Base-by-base conservation (phyloP, 306 rosid species). In the Adenanthera pavonina region DNA sequence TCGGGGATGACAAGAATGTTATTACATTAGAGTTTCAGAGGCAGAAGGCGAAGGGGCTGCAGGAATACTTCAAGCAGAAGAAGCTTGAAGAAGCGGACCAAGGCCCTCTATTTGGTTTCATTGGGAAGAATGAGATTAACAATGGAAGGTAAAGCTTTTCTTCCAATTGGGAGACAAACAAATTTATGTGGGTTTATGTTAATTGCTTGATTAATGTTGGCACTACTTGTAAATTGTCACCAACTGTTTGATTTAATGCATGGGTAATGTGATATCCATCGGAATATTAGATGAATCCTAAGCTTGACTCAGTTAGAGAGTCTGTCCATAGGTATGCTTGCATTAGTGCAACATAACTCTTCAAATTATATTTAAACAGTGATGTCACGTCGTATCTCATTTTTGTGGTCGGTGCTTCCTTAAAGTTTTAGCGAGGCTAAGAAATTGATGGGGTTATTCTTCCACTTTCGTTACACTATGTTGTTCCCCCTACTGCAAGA, bases 41-140 rank as follows among this genome's bases (percentile, higher is more conserved):
- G 85, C 90, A 81, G 77, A 95, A 88, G 92, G 99, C 97, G n/a
- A 95, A 92, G 94, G 98, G 93, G 85, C 87, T 95, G 59, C 99
- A 89, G 89, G 97, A 95, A 43, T 95, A 89, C 80, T 95, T 95
- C 78, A 93, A 89, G 87, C 82, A 86, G 93, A 93, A 92, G 97
- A 93, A 93, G 90, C 93, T 93, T 83, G 97, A 93, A 49, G 92
- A 83, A 35, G 94, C 97, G 9, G 62, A 75, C 78, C 98, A 86
- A 71, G 98, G 92, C 30, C 99, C 99, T 8, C 77, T 87, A 59
- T 90, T 95, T 89, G 99, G 99, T 34, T 95, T 89, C 82, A 80
- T 95, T 80, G 98, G 89, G 51, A 93, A 88, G 88, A 95, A 93
- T 81, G 99, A 95, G 84, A 92, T 95, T 76, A 59, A 61, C 72